These are phyloP conservation scores for Paecilomyces sp. DNA, from an alignment of 2,329 filamentous ascomycete genomes.

Conservation along the genomic window DNA sequence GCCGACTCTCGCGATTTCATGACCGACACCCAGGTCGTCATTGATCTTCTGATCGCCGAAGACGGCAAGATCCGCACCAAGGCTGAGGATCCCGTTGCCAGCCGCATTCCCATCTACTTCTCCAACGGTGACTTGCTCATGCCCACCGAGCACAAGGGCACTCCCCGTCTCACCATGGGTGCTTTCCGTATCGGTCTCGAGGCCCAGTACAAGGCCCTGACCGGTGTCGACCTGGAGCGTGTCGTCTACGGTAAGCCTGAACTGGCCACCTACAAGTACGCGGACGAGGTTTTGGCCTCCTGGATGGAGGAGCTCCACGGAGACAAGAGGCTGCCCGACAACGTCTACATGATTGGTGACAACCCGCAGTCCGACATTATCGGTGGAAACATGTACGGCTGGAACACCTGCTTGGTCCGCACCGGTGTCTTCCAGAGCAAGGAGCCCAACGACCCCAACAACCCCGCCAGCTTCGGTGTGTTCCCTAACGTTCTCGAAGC, in stretches of 20 bases:
- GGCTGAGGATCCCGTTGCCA: constrained; percentile 57
- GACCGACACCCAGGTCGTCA: constrained; percentile 69
- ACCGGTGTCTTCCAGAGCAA: constrained; percentile 69
- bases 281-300: constrained; percentile 62
- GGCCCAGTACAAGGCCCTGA: constrained; percentile 57
- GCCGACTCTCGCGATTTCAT: constrained; percentile 68
- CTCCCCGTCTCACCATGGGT: constrained; percentile 64
- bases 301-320: constrained; percentile 74
- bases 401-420: constrained; percentile 72
- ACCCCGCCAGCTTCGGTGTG: constrained; percentile 70
- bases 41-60: constrained; percentile 63
- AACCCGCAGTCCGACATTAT: constrained; percentile 68
- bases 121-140: constrained; percentile 59
- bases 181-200: constrained; percentile 69
- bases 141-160: constrained; percentile 56
- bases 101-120: constrained; percentile 69
- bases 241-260: constrained; percentile 72
- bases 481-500: constrained; percentile 68
- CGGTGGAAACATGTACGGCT: constrained; percentile 73
- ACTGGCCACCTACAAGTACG: constrained; percentile 70
- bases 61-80: constrained; percentile 59
- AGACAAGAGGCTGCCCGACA: constrained; percentile 60
- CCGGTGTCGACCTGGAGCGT: constrained; percentile 64
- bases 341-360: constrained; percentile 72
- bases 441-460: constrained; percentile 63